Evolutionary conservation across 2,329 filamentous ascomycete species (phyloP), one percentile per base, ranked within the genome.

Genomic region (Colletotrichum spinosum): DNA sequence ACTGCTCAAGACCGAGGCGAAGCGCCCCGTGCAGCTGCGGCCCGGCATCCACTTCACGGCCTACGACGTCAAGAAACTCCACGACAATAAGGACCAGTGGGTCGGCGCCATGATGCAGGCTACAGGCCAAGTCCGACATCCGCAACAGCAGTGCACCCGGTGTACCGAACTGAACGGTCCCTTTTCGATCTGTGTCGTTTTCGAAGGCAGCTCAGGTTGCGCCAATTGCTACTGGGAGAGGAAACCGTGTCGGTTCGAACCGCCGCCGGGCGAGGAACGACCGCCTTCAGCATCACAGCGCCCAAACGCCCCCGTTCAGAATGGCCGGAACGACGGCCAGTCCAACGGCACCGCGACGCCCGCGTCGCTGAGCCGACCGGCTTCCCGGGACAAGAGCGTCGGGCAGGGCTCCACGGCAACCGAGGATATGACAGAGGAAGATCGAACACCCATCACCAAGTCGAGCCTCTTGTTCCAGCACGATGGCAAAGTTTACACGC

Each of bases 201-300:
- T 83, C 12, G 78, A 77, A 6, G 72, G 80, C 4, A 83, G 84
- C 56, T 78, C 78, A 4, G 79, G 81, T 35, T 85, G 83, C 62
- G 83, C 81, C 37, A 85, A 85, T 67, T 85, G 83, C 67, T 81
- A 84, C 68, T 85, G 83, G 83, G 81, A 80, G 65, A 77, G 76
- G 2, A 75, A 77, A 56, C 74, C 74, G 15, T 81, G 79, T 48
- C 45, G 37, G 17, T 33, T 48, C 13, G 52, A 35, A 38, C 50
- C 3, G 2, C 38, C 25, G 17, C 4, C 15, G 25, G n/a, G 17
- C 25, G 44, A 25, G 17, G 38, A 34, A 25, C 53, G 39, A 38
- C 42, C 48, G n/a, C 53, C 49, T 8, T 33, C 25, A 11, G 15
- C 42, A 8, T 49, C 49, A 10, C 45, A 35, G 33, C 55, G 46